Percentiles rank a stretch among this genome's conserved stretches.
These are phyloP conservation scores for Pyrenophora seminiperda DNA, from an alignment of 2,329 filamentous ascomycete species.

Conservation along the genomic window DNA sequence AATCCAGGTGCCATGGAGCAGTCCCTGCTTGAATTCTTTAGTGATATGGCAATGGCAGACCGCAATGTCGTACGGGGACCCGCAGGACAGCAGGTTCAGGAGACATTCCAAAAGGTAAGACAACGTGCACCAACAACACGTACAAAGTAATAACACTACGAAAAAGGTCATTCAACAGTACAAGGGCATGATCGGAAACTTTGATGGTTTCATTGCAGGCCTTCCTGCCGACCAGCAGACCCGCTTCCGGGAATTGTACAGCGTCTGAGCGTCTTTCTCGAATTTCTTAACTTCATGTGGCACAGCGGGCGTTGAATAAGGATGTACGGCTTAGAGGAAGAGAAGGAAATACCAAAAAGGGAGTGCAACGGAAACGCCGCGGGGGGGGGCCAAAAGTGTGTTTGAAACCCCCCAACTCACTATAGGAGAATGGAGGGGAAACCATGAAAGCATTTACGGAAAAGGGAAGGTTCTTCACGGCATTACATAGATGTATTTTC, in stretches of 20 bases:
- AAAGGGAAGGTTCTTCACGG: slow-evolving; percentile 24
- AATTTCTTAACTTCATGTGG: slow-evolving; percentile 26
- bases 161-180: slow-evolving; percentile 58
- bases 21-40: slow-evolving; percentile 80
- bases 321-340: slow-evolving; percentile 27
- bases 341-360: slow-evolving; percentile 32
- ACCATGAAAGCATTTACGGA: slow-evolving; percentile 33
- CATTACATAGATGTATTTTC: slow-evolving; percentile 44
- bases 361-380: not conserved
- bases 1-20: slow-evolving; percentile 94
- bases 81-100: slow-evolving; percentile 65
- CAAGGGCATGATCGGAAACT: slow-evolving; percentile 60
- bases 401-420: slow-evolving; percentile 11
- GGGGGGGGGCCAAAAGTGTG: too few relatives aligned
- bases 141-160: slow-evolving; percentile 20
- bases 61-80: slow-evolving; percentile 61
- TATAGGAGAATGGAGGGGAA: slow-evolving; percentile 2
- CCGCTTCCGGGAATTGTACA: slow-evolving; percentile 52
- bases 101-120: slow-evolving; percentile 71
- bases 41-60: slow-evolving; percentile 75
- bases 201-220: slow-evolving; percentile 57
- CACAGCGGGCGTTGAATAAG: slow-evolving; percentile 36
- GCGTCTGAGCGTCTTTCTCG: slow-evolving; percentile 28
- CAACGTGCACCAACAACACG: not conserved
- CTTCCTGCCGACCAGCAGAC: slow-evolving; percentile 53